Percentiles rank a stretch among this genome's conserved stretches.
Conservation (phyloP, 768 basidiomycete species). For the Coprinopsis sp. region DNA sequence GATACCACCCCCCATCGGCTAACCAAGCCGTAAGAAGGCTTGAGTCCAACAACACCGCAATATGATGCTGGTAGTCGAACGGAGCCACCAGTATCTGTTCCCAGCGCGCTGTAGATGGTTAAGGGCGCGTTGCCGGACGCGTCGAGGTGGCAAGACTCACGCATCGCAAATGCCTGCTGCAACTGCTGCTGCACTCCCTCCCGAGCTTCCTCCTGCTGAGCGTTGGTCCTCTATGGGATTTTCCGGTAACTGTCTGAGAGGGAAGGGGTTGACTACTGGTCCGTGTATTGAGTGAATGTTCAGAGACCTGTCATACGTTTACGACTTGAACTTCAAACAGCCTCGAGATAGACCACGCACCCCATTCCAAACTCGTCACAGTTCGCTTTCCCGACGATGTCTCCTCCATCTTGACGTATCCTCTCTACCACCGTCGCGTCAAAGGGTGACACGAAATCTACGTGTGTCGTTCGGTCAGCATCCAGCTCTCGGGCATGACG, state of each 20-base stretch:
- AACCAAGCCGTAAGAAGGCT: conserved; percentile 91
- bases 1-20: conserved; percentile 91
- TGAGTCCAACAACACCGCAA: conserved; percentile 87
- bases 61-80: conserved; percentile 91
- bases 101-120: conserved; percentile 59
- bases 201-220: conserved; percentile 89
- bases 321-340: not conserved
- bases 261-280: conserved; percentile 73
- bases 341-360: conserved; percentile 34
- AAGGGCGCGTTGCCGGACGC: not conserved
- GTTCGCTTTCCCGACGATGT: conserved; percentile 84
- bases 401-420: conserved; percentile 58
- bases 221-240: conserved; percentile 25
- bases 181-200: conserved; percentile 93
- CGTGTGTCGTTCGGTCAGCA: not conserved
- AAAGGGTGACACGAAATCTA: conserved; percentile 75
- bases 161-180: conserved; percentile 78
- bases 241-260: conserved; percentile 11
- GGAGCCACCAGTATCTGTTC: conserved; percentile 95
- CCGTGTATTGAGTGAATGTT: conserved; percentile 74
- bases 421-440: conserved; percentile 80
- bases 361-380: conserved; percentile 99
- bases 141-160: conserved; percentile 43
- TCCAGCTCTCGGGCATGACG: not conserved
- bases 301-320: conserved; percentile 50